Percentiles rank a stretch among this genome's conserved stretches.
These are phyloP conservation scores for Picea sitchensis DNA, from an alignment of 75 land plant species.

Conservation along the genomic window DNA sequence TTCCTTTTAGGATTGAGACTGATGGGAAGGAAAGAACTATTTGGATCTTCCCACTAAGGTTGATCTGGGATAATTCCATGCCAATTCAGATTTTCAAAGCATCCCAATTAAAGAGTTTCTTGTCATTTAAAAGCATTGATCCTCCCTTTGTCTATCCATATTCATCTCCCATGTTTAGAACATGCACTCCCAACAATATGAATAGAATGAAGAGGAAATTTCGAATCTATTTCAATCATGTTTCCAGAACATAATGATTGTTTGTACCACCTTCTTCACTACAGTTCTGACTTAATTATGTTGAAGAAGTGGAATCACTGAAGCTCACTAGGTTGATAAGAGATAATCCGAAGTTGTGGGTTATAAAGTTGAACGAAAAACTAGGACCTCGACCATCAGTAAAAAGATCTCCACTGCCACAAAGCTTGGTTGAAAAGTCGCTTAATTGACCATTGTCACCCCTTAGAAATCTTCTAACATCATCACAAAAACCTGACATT, in stretches of 20 bases:
- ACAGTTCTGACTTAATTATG: constrained; percentile 74
- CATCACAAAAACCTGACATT: constrained; percentile 60
- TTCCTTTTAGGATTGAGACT: too few species aligned
- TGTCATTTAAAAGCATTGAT: constrained; percentile 29
- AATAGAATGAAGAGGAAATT: constrained; percentile 76
- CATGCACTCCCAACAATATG: constrained; percentile 83
- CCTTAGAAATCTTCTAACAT: constrained; percentile 70
- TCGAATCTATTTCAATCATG: constrained; percentile 73
- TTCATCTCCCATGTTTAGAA: constrained; percentile 98
- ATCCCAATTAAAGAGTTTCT: constrained; percentile 11
- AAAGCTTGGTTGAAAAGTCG: constrained; percentile 78
- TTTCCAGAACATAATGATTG: constrained; percentile 60
- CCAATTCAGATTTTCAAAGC: constrained; percentile 9
- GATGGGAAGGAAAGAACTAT: too few species aligned
- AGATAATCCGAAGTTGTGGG: constrained; percentile 68
- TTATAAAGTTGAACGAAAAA: constrained; percentile 76
- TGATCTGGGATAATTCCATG: constrained; percentile 3
- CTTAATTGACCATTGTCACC: constrained; percentile 73
- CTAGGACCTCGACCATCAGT: constrained; percentile 85
- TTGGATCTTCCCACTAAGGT: constrained; percentile 2
- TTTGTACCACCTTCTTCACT: constrained; percentile 83
- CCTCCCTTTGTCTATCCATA: constrained; percentile 80
- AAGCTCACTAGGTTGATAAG: constrained; percentile 91
- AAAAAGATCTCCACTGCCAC: constrained; percentile 94
- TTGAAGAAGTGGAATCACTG: constrained; percentile 21